Conservation (phyloP, 345 rosid genomes). For the Gossypium thurberi region DNA sequence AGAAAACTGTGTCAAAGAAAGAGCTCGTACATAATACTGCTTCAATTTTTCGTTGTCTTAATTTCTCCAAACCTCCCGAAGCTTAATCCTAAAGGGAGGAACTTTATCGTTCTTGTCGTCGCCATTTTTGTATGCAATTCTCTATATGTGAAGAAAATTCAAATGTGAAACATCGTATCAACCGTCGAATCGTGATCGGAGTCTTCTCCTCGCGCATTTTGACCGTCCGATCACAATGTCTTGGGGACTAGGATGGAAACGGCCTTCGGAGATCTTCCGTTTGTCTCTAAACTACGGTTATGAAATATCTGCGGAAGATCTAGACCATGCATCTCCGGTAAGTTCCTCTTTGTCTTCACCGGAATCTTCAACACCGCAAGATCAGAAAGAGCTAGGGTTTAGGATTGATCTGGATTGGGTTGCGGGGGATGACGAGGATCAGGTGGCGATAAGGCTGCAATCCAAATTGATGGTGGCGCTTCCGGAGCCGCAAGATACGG, state of each 20-base stretch:
- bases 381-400: slow-evolving; percentile 62
- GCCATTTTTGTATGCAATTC: neutral
- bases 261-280: slow-evolving; percentile 78
- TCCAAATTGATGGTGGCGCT: slow-evolving; percentile 93
- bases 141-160: neutral
- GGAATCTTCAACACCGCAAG: slow-evolving; percentile 33
- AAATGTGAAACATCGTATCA: slow-evolving; percentile 2
- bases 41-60: neutral
- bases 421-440: slow-evolving; percentile 89
- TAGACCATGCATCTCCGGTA: slow-evolving; percentile 31
- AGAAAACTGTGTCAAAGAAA: neutral
- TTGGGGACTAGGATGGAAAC: slow-evolving; percentile 97
- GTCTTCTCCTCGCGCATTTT: neutral
- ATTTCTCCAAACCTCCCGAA: neutral
- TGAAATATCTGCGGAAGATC: slow-evolving; percentile 54
- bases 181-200: slow-evolving; percentile 27
- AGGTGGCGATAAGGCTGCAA: slow-evolving; percentile 72
- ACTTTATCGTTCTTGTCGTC: neutral
- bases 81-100: neutral
- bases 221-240: slow-evolving; percentile 48
- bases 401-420: slow-evolving; percentile 88
- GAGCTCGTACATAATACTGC: neutral
- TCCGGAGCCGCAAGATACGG: slow-evolving; percentile 80
- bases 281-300: slow-evolving; percentile 63
- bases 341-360: slow-evolving; percentile 33